Evolutionary conservation across 495 filamentous ascomycete species (phyloP).

Genomic region (Corynascus novoguineensis): DNA sequence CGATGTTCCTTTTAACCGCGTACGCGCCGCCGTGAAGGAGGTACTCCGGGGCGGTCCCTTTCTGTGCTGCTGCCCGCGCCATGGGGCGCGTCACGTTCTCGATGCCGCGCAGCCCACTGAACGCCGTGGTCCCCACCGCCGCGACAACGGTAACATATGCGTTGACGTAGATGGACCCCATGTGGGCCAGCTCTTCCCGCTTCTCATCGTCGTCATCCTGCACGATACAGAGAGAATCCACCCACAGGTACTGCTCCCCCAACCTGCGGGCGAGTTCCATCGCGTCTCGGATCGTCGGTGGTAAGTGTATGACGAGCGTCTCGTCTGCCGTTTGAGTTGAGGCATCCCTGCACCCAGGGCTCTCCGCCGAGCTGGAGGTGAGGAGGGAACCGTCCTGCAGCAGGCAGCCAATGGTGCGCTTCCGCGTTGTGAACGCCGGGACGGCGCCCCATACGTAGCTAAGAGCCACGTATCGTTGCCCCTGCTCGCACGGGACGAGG

Average conservation of each 20-base stretch:
- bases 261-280: background rate
- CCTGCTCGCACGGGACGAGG: background rate
- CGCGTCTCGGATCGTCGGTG: background rate
- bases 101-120: background rate
- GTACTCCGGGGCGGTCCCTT: background rate
- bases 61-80: background rate
- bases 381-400: background rate
- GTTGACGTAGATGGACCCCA: constrained; percentile 1
- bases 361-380: no score
- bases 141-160: background rate
- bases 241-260: background rate
- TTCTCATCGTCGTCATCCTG: background rate
- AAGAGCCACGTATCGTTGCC: background rate
- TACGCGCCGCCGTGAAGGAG: background rate
- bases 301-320: no score
- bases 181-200: background rate
- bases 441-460: background rate
- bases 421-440: background rate
- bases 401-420: background rate
- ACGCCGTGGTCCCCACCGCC: background rate
- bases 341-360: background rate
- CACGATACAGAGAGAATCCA: background rate
- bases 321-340: no score
- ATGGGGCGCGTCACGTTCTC: background rate
- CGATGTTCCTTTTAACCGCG: background rate